Evolutionary conservation across 345 rosid genomes (phyloP), one percentile per base, ranked within the genome.

Genomic region (Cochlearia excelsa): DNA sequence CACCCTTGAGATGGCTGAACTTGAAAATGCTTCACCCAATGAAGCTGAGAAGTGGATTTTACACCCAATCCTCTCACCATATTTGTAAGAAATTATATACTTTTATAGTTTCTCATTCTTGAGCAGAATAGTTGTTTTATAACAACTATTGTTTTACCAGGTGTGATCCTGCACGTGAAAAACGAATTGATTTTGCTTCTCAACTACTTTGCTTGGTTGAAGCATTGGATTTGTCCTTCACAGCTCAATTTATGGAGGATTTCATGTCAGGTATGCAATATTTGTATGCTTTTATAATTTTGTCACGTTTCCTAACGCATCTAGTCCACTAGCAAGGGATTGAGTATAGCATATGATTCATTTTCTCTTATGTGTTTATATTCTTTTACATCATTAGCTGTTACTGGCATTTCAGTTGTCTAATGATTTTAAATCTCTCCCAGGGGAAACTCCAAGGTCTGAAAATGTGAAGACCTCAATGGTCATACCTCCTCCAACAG

Each of bases 1-100:
- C 75, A 84, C 95, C 29, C 80, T 79, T 57, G 97, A 93, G 76
- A 89, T 93, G 99, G 99, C 87, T 61, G 99, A 89, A 70, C 61
- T 89, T 61, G 99, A 93, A 81, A 93, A 89, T 79, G 74, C 80
- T 53, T 81, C 95, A 40, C 91, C 97, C 70, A 88, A 85, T 71
- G 99, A 89, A 23, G 99, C 99, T 62, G 82, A 84, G 74, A 84
- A 77, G 68, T 89, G 97, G 99, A 78, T 53, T 58, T 49, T 93
- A 57, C 74, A 63, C 73, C 94, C 97, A 57, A 68, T 75, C 76
- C 57, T 86, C 57, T 76, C 85, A 11, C 74, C 79, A 40, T 76
- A 78, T 65, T 59, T 85, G 97, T 93, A 81, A 82, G 95, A 66
- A 66, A 58, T 38, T 45, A 28, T 51, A 16, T 16, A 16, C 23